Evolutionary conservation across 805 yeast genomes (phyloP).

Genomic region (Ogataea angusta): DNA sequence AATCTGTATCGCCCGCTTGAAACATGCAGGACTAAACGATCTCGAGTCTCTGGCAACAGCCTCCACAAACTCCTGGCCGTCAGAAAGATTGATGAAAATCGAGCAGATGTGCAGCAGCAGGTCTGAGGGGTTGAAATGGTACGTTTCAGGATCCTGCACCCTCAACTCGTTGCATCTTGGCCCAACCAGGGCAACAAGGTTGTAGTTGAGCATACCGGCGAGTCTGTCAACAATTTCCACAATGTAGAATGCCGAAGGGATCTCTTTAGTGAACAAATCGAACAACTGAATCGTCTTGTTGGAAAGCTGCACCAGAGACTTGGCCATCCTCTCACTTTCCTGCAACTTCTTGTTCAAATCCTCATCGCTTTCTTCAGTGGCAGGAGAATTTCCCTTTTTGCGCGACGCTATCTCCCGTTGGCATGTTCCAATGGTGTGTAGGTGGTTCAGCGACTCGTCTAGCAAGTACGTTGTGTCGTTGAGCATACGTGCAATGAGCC

Average conservation of each 20-base stretch:
- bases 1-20: conserved; percentile 68
- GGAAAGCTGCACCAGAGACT: conserved; percentile 76
- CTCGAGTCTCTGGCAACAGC: conserved; percentile 93
- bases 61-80: conserved; percentile 59
- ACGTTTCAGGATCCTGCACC: conserved; percentile 78
- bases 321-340: conserved; percentile 71
- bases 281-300: conserved; percentile 79
- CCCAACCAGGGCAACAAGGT: conserved; percentile 88
- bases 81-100: conserved; percentile 69
- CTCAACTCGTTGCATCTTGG: conserved; percentile 88
- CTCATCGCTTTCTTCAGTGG: conserved; percentile 52
- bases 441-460: conserved; percentile 83
- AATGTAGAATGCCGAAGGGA: conserved; percentile 80
- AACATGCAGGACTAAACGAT: conserved; percentile 68
- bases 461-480: conserved; percentile 90
- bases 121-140: conserved; percentile 76
- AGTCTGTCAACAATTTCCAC: conserved; percentile 90
- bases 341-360: conserved; percentile 57
- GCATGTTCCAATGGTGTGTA: conserved; percentile 71
- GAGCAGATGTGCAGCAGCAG: conserved; percentile 67
- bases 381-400: conserved; percentile 31
- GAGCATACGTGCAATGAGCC: conserved; percentile 91
- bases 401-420: conserved; percentile 63
- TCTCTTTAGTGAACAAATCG: conserved; percentile 77
- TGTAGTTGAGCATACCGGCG: conserved; percentile 94